Conservation (phyloP, 2,329 filamentous ascomycete genomes). For the Colletotrichum lentis region DNA sequence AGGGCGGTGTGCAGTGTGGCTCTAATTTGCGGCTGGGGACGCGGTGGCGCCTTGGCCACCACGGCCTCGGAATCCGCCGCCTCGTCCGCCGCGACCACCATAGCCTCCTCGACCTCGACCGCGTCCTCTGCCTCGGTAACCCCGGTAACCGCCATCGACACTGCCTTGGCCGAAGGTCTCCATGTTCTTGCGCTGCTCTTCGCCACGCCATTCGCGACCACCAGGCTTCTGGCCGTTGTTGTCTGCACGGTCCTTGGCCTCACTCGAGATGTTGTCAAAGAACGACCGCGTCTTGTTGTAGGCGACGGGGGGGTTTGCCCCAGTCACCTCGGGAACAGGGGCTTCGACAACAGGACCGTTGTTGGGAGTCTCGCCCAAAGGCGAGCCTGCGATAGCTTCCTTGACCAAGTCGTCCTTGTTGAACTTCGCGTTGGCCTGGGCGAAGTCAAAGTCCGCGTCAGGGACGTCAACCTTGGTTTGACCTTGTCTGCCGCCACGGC, state of each 20-base stretch:
- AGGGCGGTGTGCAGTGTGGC: too few species aligned
- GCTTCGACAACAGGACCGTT: constrained; percentile 51
- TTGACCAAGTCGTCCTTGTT: constrained; percentile 72
- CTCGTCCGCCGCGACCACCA: constrained; percentile 50
- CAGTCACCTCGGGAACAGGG: constrained; percentile 42
- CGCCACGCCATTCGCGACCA: constrained; percentile 86
- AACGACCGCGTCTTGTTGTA: constrained; percentile 94
- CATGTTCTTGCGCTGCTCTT: constrained; percentile 94
- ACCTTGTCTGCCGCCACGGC: constrained; percentile 55
- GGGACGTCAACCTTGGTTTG: constrained; percentile 84
- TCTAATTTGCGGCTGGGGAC: constrained; percentile 30
- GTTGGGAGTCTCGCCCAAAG: constrained; percentile 60
- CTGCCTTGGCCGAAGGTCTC: constrained; percentile 98
- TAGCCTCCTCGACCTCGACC: constrained; percentile 69
- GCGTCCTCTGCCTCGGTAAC: constrained; percentile 80
- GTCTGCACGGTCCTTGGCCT: constrained; percentile 87
- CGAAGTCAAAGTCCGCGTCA: constrained; percentile 91
- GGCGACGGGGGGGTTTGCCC: constrained; percentile 51
- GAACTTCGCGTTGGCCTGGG: constrained; percentile 60
- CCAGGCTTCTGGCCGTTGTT: constrained; percentile 72
- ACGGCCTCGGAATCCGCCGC: constrained; percentile 46
- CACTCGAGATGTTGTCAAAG: constrained; percentile 98
- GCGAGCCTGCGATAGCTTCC: constrained; percentile 84
- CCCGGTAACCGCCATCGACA: constrained; percentile 81
- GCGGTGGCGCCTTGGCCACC: constrained; percentile 39